Evolutionary conservation across 768 basidiomycete genomes (phyloP).

Genomic region (Boletus edulis): DNA sequence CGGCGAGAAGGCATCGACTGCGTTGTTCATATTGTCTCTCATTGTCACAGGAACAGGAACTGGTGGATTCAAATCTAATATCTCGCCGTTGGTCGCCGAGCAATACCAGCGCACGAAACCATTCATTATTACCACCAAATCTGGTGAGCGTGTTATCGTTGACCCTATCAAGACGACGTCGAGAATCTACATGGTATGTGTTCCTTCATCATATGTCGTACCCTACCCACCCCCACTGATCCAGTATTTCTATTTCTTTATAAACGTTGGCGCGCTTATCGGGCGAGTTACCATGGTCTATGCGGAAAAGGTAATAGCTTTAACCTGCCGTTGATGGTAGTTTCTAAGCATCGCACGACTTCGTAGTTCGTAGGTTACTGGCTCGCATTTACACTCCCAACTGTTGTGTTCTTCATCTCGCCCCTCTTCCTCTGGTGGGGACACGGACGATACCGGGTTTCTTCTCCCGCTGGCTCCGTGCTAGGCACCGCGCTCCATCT

Average conservation of each 20-base stretch:
- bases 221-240: neutral
- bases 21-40: slow-evolving; percentile 55
- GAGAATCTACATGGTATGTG: slow-evolving; percentile 67
- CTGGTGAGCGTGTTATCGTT: slow-evolving; percentile 71
- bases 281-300: slow-evolving; percentile 73
- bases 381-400: slow-evolving; percentile 67
- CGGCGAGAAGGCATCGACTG: slow-evolving; percentile 47
- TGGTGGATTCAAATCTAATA: slow-evolving; percentile 75
- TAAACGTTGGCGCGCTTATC: slow-evolving; percentile 67
- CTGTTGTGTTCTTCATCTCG: slow-evolving; percentile 56
- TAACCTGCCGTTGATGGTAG: neutral
- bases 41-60: slow-evolving; percentile 58
- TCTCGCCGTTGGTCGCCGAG: slow-evolving; percentile 77
- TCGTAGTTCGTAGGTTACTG: slow-evolving; percentile 61
- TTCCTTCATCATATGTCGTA: neutral
- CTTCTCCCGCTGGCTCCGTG: slow-evolving; percentile 65
- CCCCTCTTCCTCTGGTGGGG: slow-evolving; percentile 59
- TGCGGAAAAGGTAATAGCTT: slow-evolving; percentile 48
- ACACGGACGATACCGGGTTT: slow-evolving; percentile 50
- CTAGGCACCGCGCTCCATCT: slow-evolving; percentile 48
- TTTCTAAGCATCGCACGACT: neutral
- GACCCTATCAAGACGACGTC: slow-evolving; percentile 68
- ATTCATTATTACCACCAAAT: slow-evolving; percentile 47
- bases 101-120: slow-evolving; percentile 58
- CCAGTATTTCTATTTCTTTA: slow-evolving; percentile 68